Percentiles rank a stretch among this genome's conserved stretches.
These are phyloP conservation scores for Sclerotinia trifoliorum DNA, from an alignment of 2,329 filamentous ascomycete species.

Conservation along the genomic window DNA sequence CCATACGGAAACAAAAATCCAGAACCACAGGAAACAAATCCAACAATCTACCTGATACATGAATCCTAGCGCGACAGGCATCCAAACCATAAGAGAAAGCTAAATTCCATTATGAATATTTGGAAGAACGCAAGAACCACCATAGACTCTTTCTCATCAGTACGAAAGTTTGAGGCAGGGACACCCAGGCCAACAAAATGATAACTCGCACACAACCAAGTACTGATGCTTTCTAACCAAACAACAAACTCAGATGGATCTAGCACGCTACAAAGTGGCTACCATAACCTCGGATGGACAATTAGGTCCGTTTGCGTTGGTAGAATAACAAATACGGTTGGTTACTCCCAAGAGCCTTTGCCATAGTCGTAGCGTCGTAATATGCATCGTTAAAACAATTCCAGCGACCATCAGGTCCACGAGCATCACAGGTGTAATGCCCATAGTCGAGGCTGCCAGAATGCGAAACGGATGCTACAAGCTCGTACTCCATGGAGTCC, in stretches of 20 bases:
- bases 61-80: slow-evolving; percentile 1
- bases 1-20: neutral
- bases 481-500: slow-evolving; percentile 34
- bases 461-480: slow-evolving; percentile 39
- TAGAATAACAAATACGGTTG: slow-evolving; percentile 22
- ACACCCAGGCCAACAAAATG: slow-evolving; percentile 7
- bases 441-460: slow-evolving; percentile 27
- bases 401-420: slow-evolving; percentile 31
- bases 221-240: slow-evolving; percentile 7
- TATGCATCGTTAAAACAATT: slow-evolving; percentile 31
- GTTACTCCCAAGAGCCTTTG: slow-evolving; percentile 18
- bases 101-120: slow-evolving; percentile 6
- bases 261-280: slow-evolving; percentile 5
- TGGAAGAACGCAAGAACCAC: neutral
- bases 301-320: slow-evolving; percentile 20
- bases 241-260: slow-evolving; percentile 11
- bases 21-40: slow-evolving; percentile 6
- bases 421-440: slow-evolving; percentile 34
- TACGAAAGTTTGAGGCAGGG: slow-evolving; percentile 2
- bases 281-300: slow-evolving; percentile 1
- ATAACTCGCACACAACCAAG: slow-evolving; percentile 4
- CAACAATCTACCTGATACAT: neutral
- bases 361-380: slow-evolving; percentile 32
- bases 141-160: neutral
- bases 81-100: slow-evolving; percentile 4